These are phyloP conservation scores for Ustilago sp. DNA, from an alignment of 1,284 basidiomycete species.

Conservation along the genomic window DNA sequence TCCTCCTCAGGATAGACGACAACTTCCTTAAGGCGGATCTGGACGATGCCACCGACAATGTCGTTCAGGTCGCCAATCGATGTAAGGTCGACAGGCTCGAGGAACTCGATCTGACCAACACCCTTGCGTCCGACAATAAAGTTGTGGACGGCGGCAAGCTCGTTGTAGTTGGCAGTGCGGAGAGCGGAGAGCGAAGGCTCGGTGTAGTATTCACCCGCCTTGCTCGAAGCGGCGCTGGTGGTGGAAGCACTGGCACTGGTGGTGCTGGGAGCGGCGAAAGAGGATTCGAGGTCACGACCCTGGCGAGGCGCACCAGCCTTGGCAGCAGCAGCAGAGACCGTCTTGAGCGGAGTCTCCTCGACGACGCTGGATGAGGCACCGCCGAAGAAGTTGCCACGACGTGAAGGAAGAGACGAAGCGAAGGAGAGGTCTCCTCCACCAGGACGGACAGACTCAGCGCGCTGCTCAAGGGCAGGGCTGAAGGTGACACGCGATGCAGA, in stretches of 20 bases:
- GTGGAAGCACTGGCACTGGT: conserved; percentile 13
- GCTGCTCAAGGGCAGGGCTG: conserved; percentile 61
- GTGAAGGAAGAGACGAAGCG: conserved; percentile 53
- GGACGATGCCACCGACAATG: conserved; percentile 86
- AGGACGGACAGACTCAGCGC: conserved; percentile 48
- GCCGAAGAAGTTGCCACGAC: conserved; percentile 46
- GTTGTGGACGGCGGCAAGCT: conserved; percentile 77
- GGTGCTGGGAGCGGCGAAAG: conserved; percentile 36
- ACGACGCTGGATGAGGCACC: conserved; percentile 31
- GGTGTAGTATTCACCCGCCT: conserved; percentile 63
- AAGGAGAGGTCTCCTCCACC: conserved; percentile 56
- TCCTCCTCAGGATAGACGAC: conserved; percentile 87
- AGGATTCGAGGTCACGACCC: conserved; percentile 49
- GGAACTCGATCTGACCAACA: conserved; percentile 89
- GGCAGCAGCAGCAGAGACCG: conserved; percentile 44
- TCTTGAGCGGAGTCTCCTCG: conserved; percentile 52
- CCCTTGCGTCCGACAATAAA: conserved; percentile 90
- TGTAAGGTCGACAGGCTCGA: conserved; percentile 88
- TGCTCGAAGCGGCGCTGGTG: conserved; percentile 27
- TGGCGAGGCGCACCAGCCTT: conserved; percentile 44
- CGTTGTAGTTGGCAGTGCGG: conserved; percentile 65
- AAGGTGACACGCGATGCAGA: conserved; percentile 55
- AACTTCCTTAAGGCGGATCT: conserved; percentile 91
- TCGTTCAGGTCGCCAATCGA: conserved; percentile 82
- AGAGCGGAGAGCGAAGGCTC: conserved; percentile 59